Conservation (phyloP, 176 grass and related monocot genomes). For the Lolium perenne region DNA sequence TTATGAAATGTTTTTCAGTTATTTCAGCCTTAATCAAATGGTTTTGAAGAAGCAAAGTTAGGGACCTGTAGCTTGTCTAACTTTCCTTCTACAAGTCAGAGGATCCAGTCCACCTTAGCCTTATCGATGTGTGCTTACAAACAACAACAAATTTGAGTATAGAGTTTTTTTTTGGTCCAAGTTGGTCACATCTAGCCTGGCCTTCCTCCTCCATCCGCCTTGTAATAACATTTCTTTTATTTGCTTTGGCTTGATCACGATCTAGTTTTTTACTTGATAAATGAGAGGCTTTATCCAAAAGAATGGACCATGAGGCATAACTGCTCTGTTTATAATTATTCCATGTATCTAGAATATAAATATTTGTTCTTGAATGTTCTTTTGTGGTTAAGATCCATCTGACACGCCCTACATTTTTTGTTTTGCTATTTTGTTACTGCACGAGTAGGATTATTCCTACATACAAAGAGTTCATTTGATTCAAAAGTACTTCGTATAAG, state of each 20-base stretch:
- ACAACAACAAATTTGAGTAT: conserved; percentile 18
- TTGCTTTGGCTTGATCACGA: conserved; percentile 13
- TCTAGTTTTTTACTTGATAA: neutral
- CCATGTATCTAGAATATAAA: neutral
- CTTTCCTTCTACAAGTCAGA: too few species aligned
- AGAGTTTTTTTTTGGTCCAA: neutral
- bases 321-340: neutral
- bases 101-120: conserved; percentile 35
- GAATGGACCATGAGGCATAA: neutral
- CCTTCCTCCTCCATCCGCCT: neutral
- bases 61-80: too few species aligned
- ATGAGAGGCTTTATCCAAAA: conserved; percentile 19
- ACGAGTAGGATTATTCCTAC: too few species aligned
- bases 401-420: too few species aligned
- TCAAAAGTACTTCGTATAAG: too few species aligned
- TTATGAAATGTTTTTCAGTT: too few species aligned
- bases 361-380: too few species aligned
- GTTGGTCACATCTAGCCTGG: conserved; percentile 29
- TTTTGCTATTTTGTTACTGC: too few species aligned
- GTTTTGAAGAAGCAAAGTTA: too few species aligned
- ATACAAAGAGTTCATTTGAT: too few species aligned
- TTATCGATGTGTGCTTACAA: conserved; percentile 32
- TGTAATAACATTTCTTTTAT: neutral
- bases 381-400: too few species aligned
- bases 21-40: too few species aligned